Conservation (phyloP, 176 grass and related monocot genomes). For the Metroxylon sagu region DNA sequence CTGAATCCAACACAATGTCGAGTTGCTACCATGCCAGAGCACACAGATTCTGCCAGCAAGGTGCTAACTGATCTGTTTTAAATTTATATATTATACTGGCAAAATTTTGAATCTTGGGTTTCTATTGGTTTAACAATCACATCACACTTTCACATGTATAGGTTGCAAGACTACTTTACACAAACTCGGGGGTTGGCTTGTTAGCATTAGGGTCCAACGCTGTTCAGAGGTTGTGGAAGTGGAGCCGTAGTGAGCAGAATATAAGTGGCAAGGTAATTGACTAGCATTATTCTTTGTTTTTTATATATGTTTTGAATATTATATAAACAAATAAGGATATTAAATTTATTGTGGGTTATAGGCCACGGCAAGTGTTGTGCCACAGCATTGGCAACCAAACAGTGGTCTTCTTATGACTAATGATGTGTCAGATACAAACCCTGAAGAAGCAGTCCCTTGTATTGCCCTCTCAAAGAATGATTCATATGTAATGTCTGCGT, state of each 20-base stretch:
- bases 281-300: conserved; percentile 15
- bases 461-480: conserved; percentile 98
- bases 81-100: conserved; percentile 17
- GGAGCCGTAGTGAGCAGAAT: conserved; percentile 77
- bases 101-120: too few relatives aligned
- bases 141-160: conserved; percentile 24
- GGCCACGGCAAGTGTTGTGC: conserved; percentile 76
- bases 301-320: too few relatives aligned
- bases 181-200: conserved; percentile 80
- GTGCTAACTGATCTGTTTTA: conserved; percentile 21
- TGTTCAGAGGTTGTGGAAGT: conserved; percentile 91
- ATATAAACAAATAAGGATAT: too few relatives aligned
- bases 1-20: conserved; percentile 68
- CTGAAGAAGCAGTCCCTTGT: conserved; percentile 73
- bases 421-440: conserved; percentile 60
- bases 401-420: conserved; percentile 92
- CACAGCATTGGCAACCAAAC: conserved; percentile 89
- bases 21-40: conserved; percentile 83
- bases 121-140: conserved; percentile 3
- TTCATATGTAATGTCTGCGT: conserved; percentile 98
- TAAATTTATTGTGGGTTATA: conserved; percentile 28
- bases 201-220: conserved; percentile 86
- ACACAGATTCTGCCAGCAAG: conserved; percentile 64
- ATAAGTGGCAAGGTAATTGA: conserved; percentile 61
- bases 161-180: conserved; percentile 86